Evolutionary conservation across 2,329 filamentous ascomycete species (phyloP).

Genomic region (Diaporthe humulicola): DNA sequence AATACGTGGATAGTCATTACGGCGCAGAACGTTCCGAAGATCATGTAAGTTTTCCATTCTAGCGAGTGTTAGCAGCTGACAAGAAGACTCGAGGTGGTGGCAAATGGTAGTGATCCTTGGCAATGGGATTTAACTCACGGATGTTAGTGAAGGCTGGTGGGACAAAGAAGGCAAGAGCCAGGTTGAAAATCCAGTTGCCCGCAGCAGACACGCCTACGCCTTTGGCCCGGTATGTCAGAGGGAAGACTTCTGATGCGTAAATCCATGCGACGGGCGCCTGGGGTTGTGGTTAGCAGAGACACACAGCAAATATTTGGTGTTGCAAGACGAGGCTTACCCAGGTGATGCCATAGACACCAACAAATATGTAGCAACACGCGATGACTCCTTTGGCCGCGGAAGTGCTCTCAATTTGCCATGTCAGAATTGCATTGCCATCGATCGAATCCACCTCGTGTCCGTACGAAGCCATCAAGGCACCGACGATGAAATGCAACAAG

Average conservation of each 20-base stretch:
- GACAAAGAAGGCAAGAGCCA: conserved; percentile 63
- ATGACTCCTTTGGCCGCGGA: conserved; percentile 63
- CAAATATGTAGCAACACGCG: conserved; percentile 61
- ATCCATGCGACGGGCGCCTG: conserved; percentile 49
- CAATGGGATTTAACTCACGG: conserved; percentile 29
- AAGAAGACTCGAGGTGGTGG: not conserved
- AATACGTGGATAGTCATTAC: conserved; percentile 64
- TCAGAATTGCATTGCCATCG: conserved; percentile 58
- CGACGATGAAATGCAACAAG: conserved; percentile 61
- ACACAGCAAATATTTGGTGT: not conserved
- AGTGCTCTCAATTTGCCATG: conserved; percentile 59
- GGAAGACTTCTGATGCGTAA: conserved; percentile 54
- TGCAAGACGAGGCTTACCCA: conserved; percentile 43
- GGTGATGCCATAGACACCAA: conserved; percentile 53
- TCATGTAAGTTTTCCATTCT: conserved; percentile 64
- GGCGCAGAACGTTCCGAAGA: conserved; percentile 67
- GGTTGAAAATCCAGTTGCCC: conserved; percentile 64
- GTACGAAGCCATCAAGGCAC: conserved; percentile 62
- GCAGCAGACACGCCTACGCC: conserved; percentile 66
- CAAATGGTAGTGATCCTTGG: not conserved
- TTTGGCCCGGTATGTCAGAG: conserved; percentile 63
- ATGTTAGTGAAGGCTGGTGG: conserved; percentile 60
- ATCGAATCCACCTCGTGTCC: conserved; percentile 59
- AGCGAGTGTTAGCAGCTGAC: not conserved
- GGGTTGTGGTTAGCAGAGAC: not conserved